phyloP scores from a whole-genome alignment of 371 early-diverging fungal species.

The Dinochytrium kinnereticum region DNA sequence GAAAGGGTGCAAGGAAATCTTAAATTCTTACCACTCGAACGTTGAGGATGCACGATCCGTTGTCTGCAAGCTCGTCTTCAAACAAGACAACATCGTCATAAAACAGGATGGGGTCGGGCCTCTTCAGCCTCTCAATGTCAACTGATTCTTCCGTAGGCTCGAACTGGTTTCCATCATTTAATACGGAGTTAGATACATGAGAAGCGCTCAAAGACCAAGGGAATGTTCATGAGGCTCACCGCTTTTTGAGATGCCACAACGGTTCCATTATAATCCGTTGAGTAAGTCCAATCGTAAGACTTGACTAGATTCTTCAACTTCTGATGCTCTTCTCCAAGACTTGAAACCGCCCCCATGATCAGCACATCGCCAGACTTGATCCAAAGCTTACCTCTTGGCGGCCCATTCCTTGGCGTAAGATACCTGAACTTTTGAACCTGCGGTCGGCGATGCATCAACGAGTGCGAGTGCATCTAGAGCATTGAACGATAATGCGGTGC shows the following conservation, averaged over 20 bases:
- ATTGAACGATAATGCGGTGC: constrained; percentile 61
- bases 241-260: background rate
- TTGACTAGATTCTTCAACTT: constrained; percentile 82
- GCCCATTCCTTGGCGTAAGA: constrained; percentile 86
- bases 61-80: constrained; percentile 96
- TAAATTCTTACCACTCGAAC: constrained; percentile 73
- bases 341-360: background rate
- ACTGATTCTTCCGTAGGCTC: constrained; percentile 54
- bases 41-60: constrained; percentile 82
- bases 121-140: constrained; percentile 75
- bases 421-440: constrained; percentile 75
- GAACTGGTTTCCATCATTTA: constrained; percentile 23
- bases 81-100: constrained; percentile 89
- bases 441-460: constrained; percentile 68
- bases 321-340: constrained; percentile 48
- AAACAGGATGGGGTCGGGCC: constrained; percentile 85
- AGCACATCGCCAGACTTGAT: background rate
- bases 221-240: background rate
- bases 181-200: constrained; percentile 15
- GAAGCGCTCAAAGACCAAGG: background rate
- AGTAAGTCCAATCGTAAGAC: constrained; percentile 96
- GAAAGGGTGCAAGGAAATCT: background rate
- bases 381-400: constrained; percentile 76
- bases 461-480: constrained; percentile 77
- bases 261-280: constrained; percentile 74